Percentiles rank a stretch among this genome's conserved stretches.
These are phyloP conservation scores for Kwoniella dejecticola DNA, from an alignment of 768 basidiomycete genomes.

Conservation along the genomic window DNA sequence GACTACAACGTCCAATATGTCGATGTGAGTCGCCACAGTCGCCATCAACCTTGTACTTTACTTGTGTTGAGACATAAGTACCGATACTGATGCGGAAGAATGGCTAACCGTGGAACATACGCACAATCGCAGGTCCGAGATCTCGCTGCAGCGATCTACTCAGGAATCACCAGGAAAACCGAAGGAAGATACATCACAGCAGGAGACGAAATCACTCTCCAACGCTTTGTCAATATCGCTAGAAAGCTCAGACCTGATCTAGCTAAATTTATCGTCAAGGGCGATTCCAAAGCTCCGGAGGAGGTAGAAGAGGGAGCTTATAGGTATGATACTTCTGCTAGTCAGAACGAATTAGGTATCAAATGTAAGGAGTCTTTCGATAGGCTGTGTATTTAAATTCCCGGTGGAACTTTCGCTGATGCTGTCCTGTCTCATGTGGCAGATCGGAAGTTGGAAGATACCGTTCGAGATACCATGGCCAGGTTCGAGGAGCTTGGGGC, in stretches of 20 bases:
- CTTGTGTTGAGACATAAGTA: too few species aligned
- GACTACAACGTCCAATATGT: slow-evolving; percentile 18
- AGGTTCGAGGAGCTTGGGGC: slow-evolving; percentile 17
- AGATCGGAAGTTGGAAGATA: slow-evolving; percentile 20
- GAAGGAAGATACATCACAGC: slow-evolving; percentile 15
- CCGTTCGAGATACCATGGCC: slow-evolving; percentile 11
- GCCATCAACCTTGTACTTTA: too few species aligned
- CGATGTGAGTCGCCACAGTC: slow-evolving; percentile 24
- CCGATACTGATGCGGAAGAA: too few species aligned
- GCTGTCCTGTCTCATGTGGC: background rate
- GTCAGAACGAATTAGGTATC: slow-evolving; percentile 16
- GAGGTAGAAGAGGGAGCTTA: slow-evolving; percentile 5
- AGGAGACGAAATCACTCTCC: background rate
- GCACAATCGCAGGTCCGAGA: slow-evolving; percentile 27
- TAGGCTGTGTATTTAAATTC: too few species aligned
- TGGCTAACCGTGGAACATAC: too few species aligned
- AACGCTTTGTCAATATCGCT: slow-evolving; percentile 12
- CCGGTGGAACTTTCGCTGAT: background rate
- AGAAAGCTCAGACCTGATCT: slow-evolving; percentile 20
- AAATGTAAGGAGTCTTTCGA: slow-evolving; percentile 15
- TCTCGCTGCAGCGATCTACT: slow-evolving; percentile 14
- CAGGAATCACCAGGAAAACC: slow-evolving; percentile 10
- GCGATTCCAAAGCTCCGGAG: background rate
- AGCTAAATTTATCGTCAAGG: slow-evolving; percentile 14
- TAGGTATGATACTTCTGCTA: slow-evolving; percentile 14